Conservation (phyloP, 768 basidiomycete genomes). For the Kwoniella newhampshirensis region DNA sequence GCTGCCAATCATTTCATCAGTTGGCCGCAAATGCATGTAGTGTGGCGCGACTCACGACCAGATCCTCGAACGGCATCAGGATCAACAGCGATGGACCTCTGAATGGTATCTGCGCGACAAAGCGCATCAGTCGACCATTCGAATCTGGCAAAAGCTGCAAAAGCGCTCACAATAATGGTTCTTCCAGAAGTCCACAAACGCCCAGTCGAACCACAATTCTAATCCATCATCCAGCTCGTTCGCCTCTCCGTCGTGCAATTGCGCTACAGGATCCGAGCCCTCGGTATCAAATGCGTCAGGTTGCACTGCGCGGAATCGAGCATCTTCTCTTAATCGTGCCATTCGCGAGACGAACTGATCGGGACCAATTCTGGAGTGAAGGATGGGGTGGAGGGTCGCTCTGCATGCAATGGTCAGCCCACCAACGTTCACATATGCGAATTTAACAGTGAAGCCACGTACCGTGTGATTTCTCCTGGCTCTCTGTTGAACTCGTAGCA, state of each 20-base stretch:
- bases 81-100: slow-evolving; percentile 55
- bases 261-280: slow-evolving; percentile 20
- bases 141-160: too few relatives aligned
- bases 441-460: neutral
- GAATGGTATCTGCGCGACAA: slow-evolving; percentile 57
- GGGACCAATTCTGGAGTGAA: slow-evolving; percentile 77
- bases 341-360: slow-evolving; percentile 86
- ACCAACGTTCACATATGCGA: neutral
- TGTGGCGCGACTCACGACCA: slow-evolving; percentile 27
- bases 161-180: slow-evolving; percentile 80
- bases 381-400: slow-evolving; percentile 80
- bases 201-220: slow-evolving; percentile 97
- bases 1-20: slow-evolving; percentile 7
- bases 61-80: slow-evolving; percentile 53
- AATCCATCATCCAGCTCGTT: slow-evolving; percentile 63
- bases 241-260: slow-evolving; percentile 34
- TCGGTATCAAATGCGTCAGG: slow-evolving; percentile 73
- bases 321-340: slow-evolving; percentile 83
- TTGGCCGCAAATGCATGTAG: neutral
- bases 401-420: slow-evolving; percentile 54
- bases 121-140: too few relatives aligned
- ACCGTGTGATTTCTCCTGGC: slow-evolving; percentile 94
- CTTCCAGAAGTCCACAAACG: slow-evolving; percentile 98
- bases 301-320: slow-evolving; percentile 82
- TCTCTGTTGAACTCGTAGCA: slow-evolving; percentile 97